Conservation (phyloP, 352 stramenopile species). For the Salisapilia sapeloensis region DNA sequence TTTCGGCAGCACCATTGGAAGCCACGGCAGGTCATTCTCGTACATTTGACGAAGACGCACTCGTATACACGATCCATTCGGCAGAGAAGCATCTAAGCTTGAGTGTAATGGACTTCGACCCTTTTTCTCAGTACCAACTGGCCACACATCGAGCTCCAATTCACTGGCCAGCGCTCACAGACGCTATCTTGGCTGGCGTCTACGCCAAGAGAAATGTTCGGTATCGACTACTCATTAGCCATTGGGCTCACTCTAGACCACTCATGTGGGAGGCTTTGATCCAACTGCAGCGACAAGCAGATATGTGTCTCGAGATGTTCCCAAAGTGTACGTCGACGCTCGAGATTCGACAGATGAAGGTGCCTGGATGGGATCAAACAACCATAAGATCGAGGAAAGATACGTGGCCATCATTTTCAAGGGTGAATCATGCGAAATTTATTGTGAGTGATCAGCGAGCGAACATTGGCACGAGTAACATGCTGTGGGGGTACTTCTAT, state of each 20-base stretch:
- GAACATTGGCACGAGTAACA: slow-evolving; percentile 78
- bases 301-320: slow-evolving; percentile 18
- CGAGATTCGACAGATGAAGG: slow-evolving; percentile 53
- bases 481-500: slow-evolving; percentile 81
- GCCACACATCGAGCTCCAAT: slow-evolving; percentile 23
- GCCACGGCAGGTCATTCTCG: slow-evolving; percentile 23
- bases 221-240: slow-evolving; percentile 49
- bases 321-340: slow-evolving; percentile 25
- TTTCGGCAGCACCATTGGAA: slow-evolving; percentile 43
- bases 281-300: slow-evolving; percentile 23
- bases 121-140: slow-evolving; percentile 45
- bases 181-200: slow-evolving; percentile 34
- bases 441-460: slow-evolving; percentile 63
- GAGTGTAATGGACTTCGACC: slow-evolving; percentile 72
- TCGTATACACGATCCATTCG: slow-evolving; percentile 55
- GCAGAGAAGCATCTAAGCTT: slow-evolving; percentile 32
- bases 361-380: slow-evolving; percentile 64
- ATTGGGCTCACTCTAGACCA: slow-evolving; percentile 49
- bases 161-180: slow-evolving; percentile 41
- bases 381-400: slow-evolving; percentile 14
- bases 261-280: slow-evolving; percentile 35
- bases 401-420: slow-evolving; percentile 44
- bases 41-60: slow-evolving; percentile 47
- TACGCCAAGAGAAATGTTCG: slow-evolving; percentile 32
- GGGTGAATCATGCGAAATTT: slow-evolving; percentile 75